A percentile compares a stretch with the other conserved stretches of the same genome.
phyloP scores from a whole-genome alignment of 2,329 filamentous ascomycete species.

The Aspergillus jensenii region DNA sequence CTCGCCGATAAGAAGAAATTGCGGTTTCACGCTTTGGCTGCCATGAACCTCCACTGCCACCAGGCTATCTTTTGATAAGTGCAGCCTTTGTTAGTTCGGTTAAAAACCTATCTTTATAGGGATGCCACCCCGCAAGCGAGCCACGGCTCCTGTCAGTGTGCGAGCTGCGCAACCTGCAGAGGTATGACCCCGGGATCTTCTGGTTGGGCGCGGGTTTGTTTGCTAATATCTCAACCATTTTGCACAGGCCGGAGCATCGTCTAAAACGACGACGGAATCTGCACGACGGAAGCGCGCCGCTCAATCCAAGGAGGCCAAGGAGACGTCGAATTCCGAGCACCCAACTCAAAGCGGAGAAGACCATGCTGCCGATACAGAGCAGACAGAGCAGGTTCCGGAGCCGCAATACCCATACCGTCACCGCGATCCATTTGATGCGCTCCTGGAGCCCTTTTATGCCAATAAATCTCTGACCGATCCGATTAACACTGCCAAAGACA shows the following conservation, averaged over 20 bases:
- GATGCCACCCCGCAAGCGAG: conserved; percentile 41
- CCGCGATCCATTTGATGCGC: conserved; percentile 56
- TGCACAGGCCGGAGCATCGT: conserved; percentile 16
- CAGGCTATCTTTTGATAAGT: background rate
- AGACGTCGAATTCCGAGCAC: conserved; percentile 17
- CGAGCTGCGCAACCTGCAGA: conserved; percentile 30
- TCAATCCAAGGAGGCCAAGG: conserved; percentile 28
- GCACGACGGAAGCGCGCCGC: conserved; percentile 29
- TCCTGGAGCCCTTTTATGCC: conserved; percentile 70
- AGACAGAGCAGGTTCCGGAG: conserved; percentile 14
- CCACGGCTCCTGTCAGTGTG: conserved; percentile 29
- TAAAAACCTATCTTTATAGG: background rate
- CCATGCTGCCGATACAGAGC: background rate
- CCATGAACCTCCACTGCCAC: conserved; percentile 12
- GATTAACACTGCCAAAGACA: conserved; percentile 73
- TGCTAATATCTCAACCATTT: conserved; percentile 13
- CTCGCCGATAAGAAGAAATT: conserved; percentile 27
- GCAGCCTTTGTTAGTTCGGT: background rate
- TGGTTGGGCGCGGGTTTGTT: background rate
- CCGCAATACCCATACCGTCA: conserved; percentile 27
- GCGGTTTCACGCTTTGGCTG: conserved; percentile 8
- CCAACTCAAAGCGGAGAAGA: conserved; percentile 18
- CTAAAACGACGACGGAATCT: conserved; percentile 21
- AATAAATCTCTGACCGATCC: conserved; percentile 67
- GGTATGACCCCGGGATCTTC: conserved; percentile 27